phyloP scores from a whole-genome alignment of 768 basidiomycete genomes.

The Tricholoma hemisulphureum region DNA sequence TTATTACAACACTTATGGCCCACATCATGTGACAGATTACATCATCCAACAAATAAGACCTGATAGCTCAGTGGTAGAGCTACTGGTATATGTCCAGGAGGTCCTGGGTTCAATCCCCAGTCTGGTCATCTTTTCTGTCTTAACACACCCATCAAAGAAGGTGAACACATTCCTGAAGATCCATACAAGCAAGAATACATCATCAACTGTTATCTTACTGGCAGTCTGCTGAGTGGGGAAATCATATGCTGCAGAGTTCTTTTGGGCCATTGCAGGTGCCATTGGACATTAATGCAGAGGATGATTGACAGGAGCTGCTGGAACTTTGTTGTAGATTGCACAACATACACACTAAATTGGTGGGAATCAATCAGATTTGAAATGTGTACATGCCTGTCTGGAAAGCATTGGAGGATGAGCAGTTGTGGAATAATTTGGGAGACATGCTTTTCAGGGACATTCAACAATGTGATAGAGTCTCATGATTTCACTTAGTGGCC shows the following conservation, averaged over 20 bases:
- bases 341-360: constrained; percentile 31
- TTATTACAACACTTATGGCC: too few species aligned
- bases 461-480: neutral
- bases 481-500: neutral
- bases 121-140: too few species aligned
- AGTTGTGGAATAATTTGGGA: constrained; percentile 10
- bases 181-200: too few species aligned
- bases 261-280: constrained; percentile 46
- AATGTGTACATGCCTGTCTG: constrained; percentile 40
- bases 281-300: constrained; percentile 30
- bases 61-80: too few species aligned
- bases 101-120: too few species aligned
- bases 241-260: constrained; percentile 41
- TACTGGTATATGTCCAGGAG: too few species aligned
- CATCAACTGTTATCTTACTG: constrained; percentile 40
- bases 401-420: constrained; percentile 25
- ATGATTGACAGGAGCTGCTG: constrained; percentile 28
- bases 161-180: too few species aligned
- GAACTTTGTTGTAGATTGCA: constrained; percentile 33
- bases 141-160: too few species aligned
- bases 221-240: constrained; percentile 56
- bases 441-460: neutral
- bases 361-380: constrained; percentile 44
- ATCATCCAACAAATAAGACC: too few species aligned
- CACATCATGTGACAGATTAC: too few species aligned